Conservation (phyloP, 371 early-diverging fungal species). For the Apophysomyces elegans region DNA sequence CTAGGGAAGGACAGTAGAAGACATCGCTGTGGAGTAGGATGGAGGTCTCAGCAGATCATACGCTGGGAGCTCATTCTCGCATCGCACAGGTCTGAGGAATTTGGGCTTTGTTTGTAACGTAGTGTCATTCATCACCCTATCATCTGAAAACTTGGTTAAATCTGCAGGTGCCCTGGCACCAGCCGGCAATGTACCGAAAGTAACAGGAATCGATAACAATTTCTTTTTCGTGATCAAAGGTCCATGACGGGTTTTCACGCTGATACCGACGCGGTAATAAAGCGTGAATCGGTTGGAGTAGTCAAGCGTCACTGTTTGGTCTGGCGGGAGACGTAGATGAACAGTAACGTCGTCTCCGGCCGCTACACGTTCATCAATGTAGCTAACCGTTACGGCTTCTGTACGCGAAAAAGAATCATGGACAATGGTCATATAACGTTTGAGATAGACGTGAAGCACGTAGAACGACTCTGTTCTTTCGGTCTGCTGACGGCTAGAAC, state of each 20-base stretch:
- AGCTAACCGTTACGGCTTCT: slow-evolving; percentile 5
- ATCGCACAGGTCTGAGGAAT: slow-evolving; percentile 9
- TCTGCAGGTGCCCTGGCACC: slow-evolving; percentile 13
- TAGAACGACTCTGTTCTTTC: slow-evolving; percentile 18
- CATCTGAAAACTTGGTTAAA: slow-evolving; percentile 12
- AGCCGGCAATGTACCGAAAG: slow-evolving; percentile 12
- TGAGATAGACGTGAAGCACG: slow-evolving; percentile 27
- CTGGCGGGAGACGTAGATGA: neutral
- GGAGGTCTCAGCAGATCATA: slow-evolving; percentile 3
- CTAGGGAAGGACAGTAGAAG: neutral
- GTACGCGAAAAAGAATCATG: slow-evolving; percentile 33
- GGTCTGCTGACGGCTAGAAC: slow-evolving; percentile 6
- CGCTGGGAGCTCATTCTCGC: slow-evolving; percentile 3
- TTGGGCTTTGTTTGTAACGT: slow-evolving; percentile 15
- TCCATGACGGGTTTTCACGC: slow-evolving; percentile 1
- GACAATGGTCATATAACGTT: slow-evolving; percentile 28
- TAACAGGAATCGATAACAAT: slow-evolving; percentile 8
- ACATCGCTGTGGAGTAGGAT: neutral
- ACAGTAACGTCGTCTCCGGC: neutral
- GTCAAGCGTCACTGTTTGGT: neutral
- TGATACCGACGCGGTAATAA: slow-evolving; percentile 1
- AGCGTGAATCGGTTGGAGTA: slow-evolving; percentile 11
- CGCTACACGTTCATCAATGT: neutral
- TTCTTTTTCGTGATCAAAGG: slow-evolving; percentile 9
- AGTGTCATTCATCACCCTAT: slow-evolving; percentile 5